These are phyloP conservation scores for Spergularia azorica DNA, from an alignment of 179 eudicot species.

Conservation along the genomic window DNA sequence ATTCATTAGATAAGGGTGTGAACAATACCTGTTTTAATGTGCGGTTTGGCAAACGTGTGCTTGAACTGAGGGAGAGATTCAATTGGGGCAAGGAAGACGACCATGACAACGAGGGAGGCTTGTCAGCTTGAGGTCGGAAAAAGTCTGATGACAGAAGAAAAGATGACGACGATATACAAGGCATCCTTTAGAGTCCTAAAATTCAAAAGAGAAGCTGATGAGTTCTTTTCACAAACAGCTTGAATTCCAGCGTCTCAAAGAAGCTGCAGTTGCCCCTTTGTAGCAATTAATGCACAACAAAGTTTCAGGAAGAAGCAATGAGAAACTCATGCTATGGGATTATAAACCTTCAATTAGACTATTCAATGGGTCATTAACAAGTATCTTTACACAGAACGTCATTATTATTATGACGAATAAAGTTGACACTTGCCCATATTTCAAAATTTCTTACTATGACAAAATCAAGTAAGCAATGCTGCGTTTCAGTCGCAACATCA, in stretches of 20 bases:
- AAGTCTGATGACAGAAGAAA: constrained; percentile 37
- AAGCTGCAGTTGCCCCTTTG: background rate
- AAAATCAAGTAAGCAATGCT: too few relatives aligned
- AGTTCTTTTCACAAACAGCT: constrained; percentile 7
- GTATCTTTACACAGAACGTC: too few relatives aligned
- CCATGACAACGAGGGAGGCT: constrained; percentile 56
- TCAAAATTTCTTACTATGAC: too few relatives aligned
- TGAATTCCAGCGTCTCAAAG: background rate
- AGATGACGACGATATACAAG: constrained; percentile 33
- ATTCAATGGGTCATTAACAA: too few relatives aligned
- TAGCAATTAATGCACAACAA: too few relatives aligned
- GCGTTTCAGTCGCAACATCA: too few relatives aligned
- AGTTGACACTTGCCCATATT: too few relatives aligned
- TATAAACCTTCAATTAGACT: too few relatives aligned
- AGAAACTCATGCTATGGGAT: too few relatives aligned
- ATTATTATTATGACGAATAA: too few relatives aligned
- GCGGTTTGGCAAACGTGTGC: constrained; percentile 28
- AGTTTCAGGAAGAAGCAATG: too few relatives aligned
- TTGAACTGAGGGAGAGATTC: constrained; percentile 38
- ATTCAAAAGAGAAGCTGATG: constrained; percentile 1
- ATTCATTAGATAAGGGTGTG: background rate
- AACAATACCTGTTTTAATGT: constrained; percentile 46
- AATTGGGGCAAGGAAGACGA: constrained; percentile 57
- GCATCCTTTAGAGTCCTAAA: constrained; percentile 29
- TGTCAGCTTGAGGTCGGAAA: constrained; percentile 30